phyloP scores from a whole-genome alignment of 2,329 filamentous ascomycete species.

The Camptophora hylomeconis region DNA sequence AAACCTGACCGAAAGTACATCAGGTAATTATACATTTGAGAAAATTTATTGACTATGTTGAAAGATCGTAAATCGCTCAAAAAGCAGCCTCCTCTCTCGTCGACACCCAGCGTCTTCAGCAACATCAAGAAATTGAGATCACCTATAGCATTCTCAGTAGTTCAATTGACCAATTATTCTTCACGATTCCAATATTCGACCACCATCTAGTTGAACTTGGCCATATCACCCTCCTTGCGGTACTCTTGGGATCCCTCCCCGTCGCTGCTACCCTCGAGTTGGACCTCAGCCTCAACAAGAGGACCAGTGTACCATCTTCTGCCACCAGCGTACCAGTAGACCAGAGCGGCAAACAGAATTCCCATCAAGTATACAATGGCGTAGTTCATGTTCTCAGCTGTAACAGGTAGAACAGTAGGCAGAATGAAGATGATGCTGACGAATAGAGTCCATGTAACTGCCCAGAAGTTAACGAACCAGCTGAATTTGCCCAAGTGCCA shows the following conservation, averaged over 20 bases:
- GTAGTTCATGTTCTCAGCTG: slow-evolving; percentile 41
- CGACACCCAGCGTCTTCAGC: too few species aligned
- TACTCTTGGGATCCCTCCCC: neutral
- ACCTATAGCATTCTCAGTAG: too few species aligned
- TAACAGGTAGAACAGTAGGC: slow-evolving; percentile 36
- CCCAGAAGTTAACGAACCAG: slow-evolving; percentile 33
- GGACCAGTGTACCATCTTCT: slow-evolving; percentile 38
- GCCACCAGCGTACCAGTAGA: slow-evolving; percentile 36
- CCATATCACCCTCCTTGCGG: too few species aligned
- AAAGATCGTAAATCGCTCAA: too few species aligned
- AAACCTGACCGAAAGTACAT: too few species aligned
- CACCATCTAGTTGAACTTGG: too few species aligned
- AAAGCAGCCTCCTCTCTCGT: too few species aligned
- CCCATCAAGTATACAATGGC: slow-evolving; percentile 37
- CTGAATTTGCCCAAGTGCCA: slow-evolving; percentile 37
- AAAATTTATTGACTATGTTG: too few species aligned
- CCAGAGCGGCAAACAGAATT: slow-evolving; percentile 30
- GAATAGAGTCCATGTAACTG: slow-evolving; percentile 40
- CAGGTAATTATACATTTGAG: too few species aligned
- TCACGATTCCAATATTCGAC: too few species aligned
- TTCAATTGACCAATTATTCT: too few species aligned
- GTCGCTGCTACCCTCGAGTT: slow-evolving; percentile 1
- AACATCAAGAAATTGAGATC: too few species aligned
- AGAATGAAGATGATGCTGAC: slow-evolving; percentile 42
- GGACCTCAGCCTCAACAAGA: slow-evolving; percentile 21